Evolutionary conservation across 2,329 filamentous ascomycete genomes (phyloP), one percentile per base, ranked within the genome.

Genomic region (Paramyrothecium roridum): DNA sequence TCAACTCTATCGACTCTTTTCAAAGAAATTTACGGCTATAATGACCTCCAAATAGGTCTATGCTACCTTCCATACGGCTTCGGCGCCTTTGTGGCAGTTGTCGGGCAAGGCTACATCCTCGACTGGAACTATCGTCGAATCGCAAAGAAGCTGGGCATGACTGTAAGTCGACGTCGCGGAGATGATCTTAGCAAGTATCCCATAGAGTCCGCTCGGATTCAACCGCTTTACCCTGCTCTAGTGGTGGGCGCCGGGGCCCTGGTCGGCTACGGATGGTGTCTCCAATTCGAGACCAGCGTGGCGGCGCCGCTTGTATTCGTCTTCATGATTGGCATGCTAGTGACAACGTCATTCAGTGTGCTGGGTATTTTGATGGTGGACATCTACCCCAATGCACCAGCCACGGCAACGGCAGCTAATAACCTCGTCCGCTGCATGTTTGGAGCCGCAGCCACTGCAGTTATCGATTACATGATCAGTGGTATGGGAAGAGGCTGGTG

Each of bases 121-220:
- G 85, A 89, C 66, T 80, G 78, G 70, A 88, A 87, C 65, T 89
- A 84, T 65, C 74, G 77, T 0, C 80, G 84, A 10, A 76, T 84
- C 54, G 82, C 84, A 1, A 66, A 67, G 11, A 70, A 67, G 2
- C 67, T 82, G 1, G 79, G 80, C 7, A 67, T 86, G 16, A 60
- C 72, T 0, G 72, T 85, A 52, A 75, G 75, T 50, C 76, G 74
- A 59, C 77, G 74, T 48, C 76, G 78, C 19, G 76, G 74, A 57
- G 67, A 73, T 33, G 72, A 78, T 57, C 62, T 79, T 13, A 55
- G 61, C 1, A 59, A 67, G 8, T 78, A 79, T 47, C 75, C 77
- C 3, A 74, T 80, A 13, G 76, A 80, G 59, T 62, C 64, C 3
- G 76, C 73, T 0, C 69, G 76, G 3, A 65, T 78, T 16, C 67